These are phyloP conservation scores for Lactifluus volemus DNA, from an alignment of 768 basidiomycete genomes.

Conservation along the genomic window DNA sequence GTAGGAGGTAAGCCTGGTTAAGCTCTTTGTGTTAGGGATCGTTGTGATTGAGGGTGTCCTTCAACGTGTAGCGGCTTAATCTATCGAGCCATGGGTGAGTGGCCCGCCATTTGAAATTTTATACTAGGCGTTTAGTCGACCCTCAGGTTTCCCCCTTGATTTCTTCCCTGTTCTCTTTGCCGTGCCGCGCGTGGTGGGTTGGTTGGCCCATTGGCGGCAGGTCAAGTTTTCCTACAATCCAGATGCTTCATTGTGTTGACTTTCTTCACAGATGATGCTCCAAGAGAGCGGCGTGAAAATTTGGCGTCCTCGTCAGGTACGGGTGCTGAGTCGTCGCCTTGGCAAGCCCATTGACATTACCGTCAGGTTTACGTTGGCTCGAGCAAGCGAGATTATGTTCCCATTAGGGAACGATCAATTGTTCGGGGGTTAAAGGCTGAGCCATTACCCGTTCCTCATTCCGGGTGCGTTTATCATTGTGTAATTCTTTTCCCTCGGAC, in stretches of 20 bases:
- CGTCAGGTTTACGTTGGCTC: slow-evolving; percentile 65
- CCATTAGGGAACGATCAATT: slow-evolving; percentile 47
- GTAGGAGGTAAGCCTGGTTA: slow-evolving; percentile 40
- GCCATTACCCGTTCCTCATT: slow-evolving; percentile 58
- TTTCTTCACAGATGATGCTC: slow-evolving; percentile 68
- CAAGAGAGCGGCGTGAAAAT: slow-evolving; percentile 87
- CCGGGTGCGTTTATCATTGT: slow-evolving; percentile 48
- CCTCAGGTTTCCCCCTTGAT: slow-evolving; percentile 82
- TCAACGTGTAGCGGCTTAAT: slow-evolving; percentile 57
- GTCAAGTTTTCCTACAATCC: slow-evolving; percentile 28
- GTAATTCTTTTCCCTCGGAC: not conserved
- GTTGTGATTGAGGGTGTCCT: not conserved
- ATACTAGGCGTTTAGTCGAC: slow-evolving; percentile 2
- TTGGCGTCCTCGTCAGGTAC: slow-evolving; percentile 80
- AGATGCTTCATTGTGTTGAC: not conserved
- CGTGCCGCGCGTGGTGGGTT: slow-evolving; percentile 87
- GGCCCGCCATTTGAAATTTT: not conserved
- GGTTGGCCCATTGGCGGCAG: slow-evolving; percentile 91
- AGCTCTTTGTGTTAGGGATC: no score
- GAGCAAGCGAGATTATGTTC: slow-evolving; percentile 65
- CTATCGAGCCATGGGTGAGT: slow-evolving; percentile 83
- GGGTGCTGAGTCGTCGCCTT: slow-evolving; percentile 8
- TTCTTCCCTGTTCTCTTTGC: slow-evolving; percentile 93
- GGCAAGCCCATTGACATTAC: not conserved
- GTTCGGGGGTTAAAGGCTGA: slow-evolving; percentile 49